Conservation (phyloP, 129 eudicot genomes). For the Pittosporum tobira region DNA sequence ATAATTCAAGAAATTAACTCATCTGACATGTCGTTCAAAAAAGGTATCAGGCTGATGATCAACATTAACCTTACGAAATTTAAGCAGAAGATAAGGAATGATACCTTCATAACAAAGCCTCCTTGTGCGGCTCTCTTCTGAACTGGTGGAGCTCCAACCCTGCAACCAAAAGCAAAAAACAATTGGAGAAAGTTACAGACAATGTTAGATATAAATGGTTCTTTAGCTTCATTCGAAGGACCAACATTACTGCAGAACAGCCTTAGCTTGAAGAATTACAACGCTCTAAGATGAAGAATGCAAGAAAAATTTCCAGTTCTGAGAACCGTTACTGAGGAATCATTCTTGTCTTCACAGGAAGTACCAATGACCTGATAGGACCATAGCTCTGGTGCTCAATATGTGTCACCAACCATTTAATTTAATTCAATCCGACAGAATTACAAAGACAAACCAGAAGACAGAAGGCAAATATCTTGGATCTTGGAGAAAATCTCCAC, state of each 20-base stretch:
- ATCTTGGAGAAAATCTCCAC: background rate
- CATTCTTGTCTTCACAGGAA: too few relatives aligned
- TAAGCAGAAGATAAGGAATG: background rate
- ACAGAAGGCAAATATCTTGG: background rate
- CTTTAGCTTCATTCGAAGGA: background rate
- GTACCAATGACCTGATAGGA: too few relatives aligned
- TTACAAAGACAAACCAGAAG: background rate
- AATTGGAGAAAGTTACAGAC: conserved; percentile 4
- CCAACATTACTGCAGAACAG: conserved; percentile 9
- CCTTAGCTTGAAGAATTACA: too few relatives aligned
- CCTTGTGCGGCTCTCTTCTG: conserved; percentile 39
- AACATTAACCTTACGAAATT: background rate
- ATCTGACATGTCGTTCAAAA: too few relatives aligned
- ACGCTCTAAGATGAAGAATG: too few relatives aligned
- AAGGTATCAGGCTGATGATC: too few relatives aligned
- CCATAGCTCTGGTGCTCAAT: too few relatives aligned
- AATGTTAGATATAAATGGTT: background rate
- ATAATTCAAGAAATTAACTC: too few relatives aligned
- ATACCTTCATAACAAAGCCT: conserved; percentile 52
- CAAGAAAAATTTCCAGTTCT: conserved; percentile 2
- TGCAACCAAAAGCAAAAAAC: conserved; percentile 31
- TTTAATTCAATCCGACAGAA: too few relatives aligned
- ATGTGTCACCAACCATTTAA: too few relatives aligned
- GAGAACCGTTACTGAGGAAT: background rate
- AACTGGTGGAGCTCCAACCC: conserved; percentile 37